Conservation (phyloP, 805 yeast species). For the Saturnispora silvae region DNA sequence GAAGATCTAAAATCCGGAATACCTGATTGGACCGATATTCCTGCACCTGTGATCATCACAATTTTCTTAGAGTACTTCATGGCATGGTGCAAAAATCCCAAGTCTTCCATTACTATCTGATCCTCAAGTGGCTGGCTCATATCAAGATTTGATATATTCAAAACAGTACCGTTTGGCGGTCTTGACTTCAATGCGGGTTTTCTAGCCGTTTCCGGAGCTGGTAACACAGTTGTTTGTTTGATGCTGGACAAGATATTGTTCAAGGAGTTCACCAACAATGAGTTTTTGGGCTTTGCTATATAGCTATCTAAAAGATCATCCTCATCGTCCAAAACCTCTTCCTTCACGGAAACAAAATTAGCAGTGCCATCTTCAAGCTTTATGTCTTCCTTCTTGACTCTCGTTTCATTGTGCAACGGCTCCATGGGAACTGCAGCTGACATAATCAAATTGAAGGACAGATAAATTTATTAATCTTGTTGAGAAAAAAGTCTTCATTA, state of each 20-base stretch:
- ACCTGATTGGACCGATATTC: conserved; percentile 83
- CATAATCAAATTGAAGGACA: too few species aligned
- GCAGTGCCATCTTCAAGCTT: not conserved
- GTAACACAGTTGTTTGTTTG: conserved; percentile 9
- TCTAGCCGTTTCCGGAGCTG: conserved; percentile 19
- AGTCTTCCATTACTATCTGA: conserved; percentile 30
- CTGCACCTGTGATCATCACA: conserved; percentile 77
- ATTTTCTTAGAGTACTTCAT: conserved; percentile 45
- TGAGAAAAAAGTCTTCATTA: too few species aligned
- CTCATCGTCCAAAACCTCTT: not conserved
- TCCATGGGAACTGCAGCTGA: too few species aligned
- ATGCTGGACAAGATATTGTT: conserved; percentile 2
- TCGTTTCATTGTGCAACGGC: too few species aligned
- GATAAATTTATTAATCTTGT: too few species aligned
- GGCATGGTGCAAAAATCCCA: conserved; percentile 42
- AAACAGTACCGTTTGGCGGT: conserved; percentile 36
- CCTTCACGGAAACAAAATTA: not conserved
- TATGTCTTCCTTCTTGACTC: not conserved
- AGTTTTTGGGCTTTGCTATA: not conserved
- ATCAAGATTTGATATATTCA: conserved; percentile 27
- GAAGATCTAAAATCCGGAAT: conserved; percentile 73
- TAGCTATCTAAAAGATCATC: not conserved
- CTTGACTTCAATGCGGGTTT: conserved; percentile 38
- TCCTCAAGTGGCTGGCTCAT: conserved; percentile 20
- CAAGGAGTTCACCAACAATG: conserved; percentile 1